Conservation (phyloP, 1,284 basidiomycete species). For the Tylopilus sp. region DNA sequence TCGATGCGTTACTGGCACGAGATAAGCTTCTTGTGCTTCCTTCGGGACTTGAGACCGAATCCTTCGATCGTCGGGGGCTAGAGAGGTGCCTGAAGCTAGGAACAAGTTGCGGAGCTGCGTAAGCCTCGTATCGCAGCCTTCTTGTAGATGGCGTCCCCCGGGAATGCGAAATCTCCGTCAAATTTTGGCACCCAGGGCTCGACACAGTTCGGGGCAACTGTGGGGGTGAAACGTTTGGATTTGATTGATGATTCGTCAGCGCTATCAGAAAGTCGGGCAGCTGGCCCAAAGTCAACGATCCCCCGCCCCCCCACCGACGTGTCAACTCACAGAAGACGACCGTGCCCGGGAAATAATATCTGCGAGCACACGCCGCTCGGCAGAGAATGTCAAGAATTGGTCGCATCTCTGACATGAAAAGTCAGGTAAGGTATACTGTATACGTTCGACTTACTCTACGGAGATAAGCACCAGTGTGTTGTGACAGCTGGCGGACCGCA, state of each 20-base stretch:
- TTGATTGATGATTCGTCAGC: conserved; percentile 38
- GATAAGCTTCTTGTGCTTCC: conserved; percentile 24
- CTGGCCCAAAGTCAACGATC: conserved; percentile 36
- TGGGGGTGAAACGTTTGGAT: conserved; percentile 8
- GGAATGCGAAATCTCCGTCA: conserved; percentile 34
- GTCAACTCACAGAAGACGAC: conserved; percentile 48
- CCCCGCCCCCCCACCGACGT: neutral
- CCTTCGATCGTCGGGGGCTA: conserved; percentile 22
- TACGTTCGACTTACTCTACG: conserved; percentile 42
- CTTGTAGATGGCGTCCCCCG: conserved; percentile 33
- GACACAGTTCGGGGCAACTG: conserved; percentile 16
- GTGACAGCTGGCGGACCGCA: conserved; percentile 42
- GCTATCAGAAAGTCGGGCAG: conserved; percentile 64
- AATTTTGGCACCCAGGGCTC: conserved; percentile 7
- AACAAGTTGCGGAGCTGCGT: conserved; percentile 54
- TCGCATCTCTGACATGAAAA: conserved; percentile 52
- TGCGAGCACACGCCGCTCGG: conserved; percentile 42
- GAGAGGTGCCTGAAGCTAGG: conserved; percentile 41
- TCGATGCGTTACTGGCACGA: conserved; percentile 25
- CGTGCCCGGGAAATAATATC: conserved; percentile 44
- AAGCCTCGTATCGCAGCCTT: conserved; percentile 67
- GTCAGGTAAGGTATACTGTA: conserved; percentile 7
- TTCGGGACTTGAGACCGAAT: conserved; percentile 28
- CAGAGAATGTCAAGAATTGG: conserved; percentile 53
- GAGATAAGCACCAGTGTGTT: conserved; percentile 49